Conservation (phyloP, 768 basidiomycete genomes). For the Cyclocybe cylindracea region DNA sequence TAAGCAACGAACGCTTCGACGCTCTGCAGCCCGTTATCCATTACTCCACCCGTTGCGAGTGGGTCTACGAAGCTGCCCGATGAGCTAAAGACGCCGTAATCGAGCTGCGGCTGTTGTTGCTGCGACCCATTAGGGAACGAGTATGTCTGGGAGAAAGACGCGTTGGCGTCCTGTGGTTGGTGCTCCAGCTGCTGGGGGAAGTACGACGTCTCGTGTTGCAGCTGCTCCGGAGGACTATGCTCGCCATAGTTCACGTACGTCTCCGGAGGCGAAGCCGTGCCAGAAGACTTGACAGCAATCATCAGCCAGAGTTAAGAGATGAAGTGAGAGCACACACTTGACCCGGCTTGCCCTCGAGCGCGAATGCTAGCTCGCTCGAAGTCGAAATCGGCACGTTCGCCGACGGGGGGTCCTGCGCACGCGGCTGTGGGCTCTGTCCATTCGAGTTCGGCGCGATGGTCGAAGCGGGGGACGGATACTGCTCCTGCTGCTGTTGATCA, state of each 20-base stretch:
- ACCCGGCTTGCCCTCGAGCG: conserved; percentile 21
- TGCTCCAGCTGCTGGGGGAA: conserved; percentile 6
- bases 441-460: conserved; percentile 19
- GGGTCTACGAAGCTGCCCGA: conserved; percentile 12
- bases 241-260: conserved; percentile 15
- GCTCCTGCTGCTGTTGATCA: conserved; percentile 11
- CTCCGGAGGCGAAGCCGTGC: conserved; percentile 4
- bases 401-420: conserved; percentile 18
- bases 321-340: conserved; percentile 10
- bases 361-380: conserved; percentile 29
- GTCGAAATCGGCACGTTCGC: conserved; percentile 20
- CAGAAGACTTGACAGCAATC: neutral
- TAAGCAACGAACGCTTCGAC: conserved; percentile 17
- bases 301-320: neutral
- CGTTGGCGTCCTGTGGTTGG: conserved; percentile 5
- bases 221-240: conserved; percentile 8
- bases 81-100: conserved; percentile 12
- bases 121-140: conserved; percentile 10
- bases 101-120: conserved; percentile 16
- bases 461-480: conserved; percentile 23
- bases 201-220: neutral
- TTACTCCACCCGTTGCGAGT: conserved; percentile 7
- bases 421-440: conserved; percentile 10
- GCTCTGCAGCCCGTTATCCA: conserved; percentile 21
- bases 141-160: conserved; percentile 8